phyloP scores from a whole-genome alignment of 768 basidiomycete species.

The Boletales sp. region DNA sequence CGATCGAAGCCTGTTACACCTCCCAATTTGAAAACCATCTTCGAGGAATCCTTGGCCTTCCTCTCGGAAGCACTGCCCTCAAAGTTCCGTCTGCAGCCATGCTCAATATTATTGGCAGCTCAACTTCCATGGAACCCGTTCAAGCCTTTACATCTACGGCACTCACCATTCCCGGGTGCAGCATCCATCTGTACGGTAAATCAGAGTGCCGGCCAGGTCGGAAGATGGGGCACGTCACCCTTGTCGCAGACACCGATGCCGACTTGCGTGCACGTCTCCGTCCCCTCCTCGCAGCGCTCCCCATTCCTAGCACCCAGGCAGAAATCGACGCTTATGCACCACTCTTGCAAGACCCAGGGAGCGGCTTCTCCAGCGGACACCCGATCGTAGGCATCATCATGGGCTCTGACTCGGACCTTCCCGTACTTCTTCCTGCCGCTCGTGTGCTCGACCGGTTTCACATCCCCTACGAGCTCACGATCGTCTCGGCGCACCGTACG shows the following conservation, averaged over 20 bases:
- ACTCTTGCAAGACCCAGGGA: slow-evolving; percentile 36
- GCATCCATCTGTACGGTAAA: slow-evolving; percentile 94
- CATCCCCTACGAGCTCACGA: slow-evolving; percentile 89
- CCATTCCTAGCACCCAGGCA: slow-evolving; percentile 32
- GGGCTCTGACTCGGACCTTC: slow-evolving; percentile 98
- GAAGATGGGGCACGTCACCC: slow-evolving; percentile 97
- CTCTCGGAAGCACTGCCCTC: slow-evolving; percentile 83
- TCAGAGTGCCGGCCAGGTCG: slow-evolving; percentile 81
- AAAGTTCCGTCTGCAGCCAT: slow-evolving; percentile 86
- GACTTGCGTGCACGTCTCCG: slow-evolving; percentile 66
- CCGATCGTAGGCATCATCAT: slow-evolving; percentile 94
- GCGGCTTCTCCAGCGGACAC: slow-evolving; percentile 55
- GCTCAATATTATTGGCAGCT: slow-evolving; percentile 93
- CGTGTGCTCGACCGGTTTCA: slow-evolving; percentile 77
- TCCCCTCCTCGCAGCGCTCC: slow-evolving; percentile 66
- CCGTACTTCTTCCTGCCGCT: slow-evolving; percentile 87
- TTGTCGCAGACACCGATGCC: slow-evolving; percentile 81
- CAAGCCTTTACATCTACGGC: slow-evolving; percentile 54
- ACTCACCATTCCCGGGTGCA: slow-evolving; percentile 67
- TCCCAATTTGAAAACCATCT: slow-evolving; percentile 98
- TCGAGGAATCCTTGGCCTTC: slow-evolving; percentile 86
- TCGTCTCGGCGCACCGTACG: slow-evolving; percentile 96
- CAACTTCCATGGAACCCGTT: slow-evolving; percentile 61
- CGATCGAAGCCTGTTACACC: slow-evolving; percentile 94
- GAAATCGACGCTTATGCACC: slow-evolving; percentile 58